phyloP scores from a whole-genome alignment of 2,329 filamentous ascomycete genomes.

The Diplodia sapinea region DNA sequence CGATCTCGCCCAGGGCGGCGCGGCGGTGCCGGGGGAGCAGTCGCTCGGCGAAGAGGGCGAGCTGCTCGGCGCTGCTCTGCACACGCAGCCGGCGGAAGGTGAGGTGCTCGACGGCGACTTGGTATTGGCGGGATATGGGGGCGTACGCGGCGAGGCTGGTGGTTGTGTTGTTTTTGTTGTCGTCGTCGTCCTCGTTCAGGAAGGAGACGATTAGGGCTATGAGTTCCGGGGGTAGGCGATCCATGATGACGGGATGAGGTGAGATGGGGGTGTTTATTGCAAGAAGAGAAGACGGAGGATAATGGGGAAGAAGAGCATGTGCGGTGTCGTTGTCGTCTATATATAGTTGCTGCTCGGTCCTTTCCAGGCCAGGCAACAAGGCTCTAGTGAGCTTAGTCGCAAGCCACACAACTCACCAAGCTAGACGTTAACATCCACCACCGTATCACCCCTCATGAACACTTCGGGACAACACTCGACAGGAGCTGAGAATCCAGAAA shows the following conservation, averaged over 20 bases:
- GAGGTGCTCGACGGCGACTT: constrained; percentile 7
- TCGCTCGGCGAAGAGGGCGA: not conserved
- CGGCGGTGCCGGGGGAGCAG: not conserved
- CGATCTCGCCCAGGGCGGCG: not conserved
- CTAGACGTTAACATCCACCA: not conserved
- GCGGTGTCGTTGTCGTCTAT: not conserved
- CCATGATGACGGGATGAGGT: not conserved
- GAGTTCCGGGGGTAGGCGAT: not conserved
- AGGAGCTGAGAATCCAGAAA: not conserved
- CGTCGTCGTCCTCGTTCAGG: not conserved
- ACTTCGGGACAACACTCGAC: not conserved
- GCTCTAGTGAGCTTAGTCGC: not conserved
- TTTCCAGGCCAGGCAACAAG: not conserved
- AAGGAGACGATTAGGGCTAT: not conserved
- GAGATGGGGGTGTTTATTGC: not conserved
- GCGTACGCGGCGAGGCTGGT: not conserved
- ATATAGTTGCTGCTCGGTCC: not conserved
- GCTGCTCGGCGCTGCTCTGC: not conserved
- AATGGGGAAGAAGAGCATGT: not conserved
- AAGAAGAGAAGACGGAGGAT: too few species aligned
- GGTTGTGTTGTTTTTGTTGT: too few species aligned
- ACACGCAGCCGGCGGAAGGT: constrained; percentile 5
- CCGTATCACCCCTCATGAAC: too few species aligned
- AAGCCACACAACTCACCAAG: not conserved
- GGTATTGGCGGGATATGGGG: not conserved